These are phyloP conservation scores for Millerago galiae DNA, from an alignment of 805 yeast genomes.

Conservation along the genomic window DNA sequence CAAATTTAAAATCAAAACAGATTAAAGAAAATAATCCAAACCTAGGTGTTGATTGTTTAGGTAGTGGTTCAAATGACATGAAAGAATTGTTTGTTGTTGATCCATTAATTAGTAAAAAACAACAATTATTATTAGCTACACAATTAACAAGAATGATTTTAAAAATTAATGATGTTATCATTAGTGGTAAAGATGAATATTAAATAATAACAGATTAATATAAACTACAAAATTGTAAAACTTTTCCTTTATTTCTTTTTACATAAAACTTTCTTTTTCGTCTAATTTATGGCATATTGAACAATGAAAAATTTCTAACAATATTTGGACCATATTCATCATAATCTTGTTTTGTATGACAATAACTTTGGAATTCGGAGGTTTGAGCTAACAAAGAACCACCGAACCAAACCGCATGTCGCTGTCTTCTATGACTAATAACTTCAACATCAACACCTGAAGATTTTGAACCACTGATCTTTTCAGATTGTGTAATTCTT, in stretches of 20 bases:
- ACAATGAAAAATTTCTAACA: slow-evolving; percentile 93
- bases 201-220: slow-evolving; percentile 17
- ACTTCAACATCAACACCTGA: slow-evolving; percentile 97
- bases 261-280: too few relatives aligned
- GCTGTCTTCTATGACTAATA: slow-evolving; percentile 92
- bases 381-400: slow-evolving; percentile 97
- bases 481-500: slow-evolving; percentile 78
- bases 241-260: neutral
- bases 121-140: slow-evolving; percentile 91
- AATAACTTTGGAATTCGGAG: slow-evolving; percentile 90
- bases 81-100: slow-evolving; percentile 90
- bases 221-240: neutral
- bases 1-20: slow-evolving; percentile 79
- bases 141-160: slow-evolving; percentile 97
- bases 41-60: slow-evolving; percentile 92
- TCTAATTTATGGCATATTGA: slow-evolving; percentile 64
- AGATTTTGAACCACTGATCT: slow-evolving; percentile 50
- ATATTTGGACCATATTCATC: slow-evolving; percentile 98
- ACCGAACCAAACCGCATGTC: slow-evolving; percentile 99
- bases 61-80: slow-evolving; percentile 87
- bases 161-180: slow-evolving; percentile 93
- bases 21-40: slow-evolving; percentile 61
- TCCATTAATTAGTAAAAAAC: slow-evolving; percentile 95
- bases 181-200: slow-evolving; percentile 77
- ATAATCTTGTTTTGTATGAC: slow-evolving; percentile 95